Base-by-base conservation (phyloP, 805 yeast species). In the Kuraishia molischiana region DNA sequence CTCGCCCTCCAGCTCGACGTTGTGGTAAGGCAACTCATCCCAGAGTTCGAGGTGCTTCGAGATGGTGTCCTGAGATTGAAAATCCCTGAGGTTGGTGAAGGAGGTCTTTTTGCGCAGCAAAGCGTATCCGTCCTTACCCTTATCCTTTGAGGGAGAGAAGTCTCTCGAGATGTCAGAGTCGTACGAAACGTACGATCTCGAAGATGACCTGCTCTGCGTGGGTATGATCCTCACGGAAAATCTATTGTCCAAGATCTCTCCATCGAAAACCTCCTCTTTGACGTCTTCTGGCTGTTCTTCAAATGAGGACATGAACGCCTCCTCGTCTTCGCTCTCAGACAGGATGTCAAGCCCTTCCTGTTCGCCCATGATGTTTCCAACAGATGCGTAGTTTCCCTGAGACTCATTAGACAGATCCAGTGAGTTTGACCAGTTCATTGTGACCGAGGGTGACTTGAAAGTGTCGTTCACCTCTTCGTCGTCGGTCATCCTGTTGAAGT, bases 101-200 rank as follows among this genome's bases (percentile, higher is more conserved):
- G 73, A 77, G 6, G 55, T 55, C 50, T 77, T 78, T 54, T 77
- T 78, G 39, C 52, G 58, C 44, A 70, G 59, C 39, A 65, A 49
- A 3, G 49, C 51, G 11, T 46, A 45, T 4, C 47, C 55, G 17
- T 36, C 41, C 19, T 41, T 44, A 31, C 15, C 10, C 3, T 21
- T n/a, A 11, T 45, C 53, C 11, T 42, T 43, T 6, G 38, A 22
- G 15, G n/a, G 43, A 35, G 3, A 56, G 44, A 4, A 24, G 44
- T 14, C 54, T 41, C 5, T 28, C 4, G 80, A 72, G 32, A 69
- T 58, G 1, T 69, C 71, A 1, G 83, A 76, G 49, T 77, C 82
- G 43, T 77, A 78, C 29, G 80, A 72, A 35, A 76, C 45, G 46
- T 75, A 77, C 1, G 83, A 77, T 41, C 64, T 63, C 3, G 54